These are phyloP conservation scores for Saccharomycopsis fodiens DNA, from an alignment of 805 yeast genomes.

Conservation along the genomic window DNA sequence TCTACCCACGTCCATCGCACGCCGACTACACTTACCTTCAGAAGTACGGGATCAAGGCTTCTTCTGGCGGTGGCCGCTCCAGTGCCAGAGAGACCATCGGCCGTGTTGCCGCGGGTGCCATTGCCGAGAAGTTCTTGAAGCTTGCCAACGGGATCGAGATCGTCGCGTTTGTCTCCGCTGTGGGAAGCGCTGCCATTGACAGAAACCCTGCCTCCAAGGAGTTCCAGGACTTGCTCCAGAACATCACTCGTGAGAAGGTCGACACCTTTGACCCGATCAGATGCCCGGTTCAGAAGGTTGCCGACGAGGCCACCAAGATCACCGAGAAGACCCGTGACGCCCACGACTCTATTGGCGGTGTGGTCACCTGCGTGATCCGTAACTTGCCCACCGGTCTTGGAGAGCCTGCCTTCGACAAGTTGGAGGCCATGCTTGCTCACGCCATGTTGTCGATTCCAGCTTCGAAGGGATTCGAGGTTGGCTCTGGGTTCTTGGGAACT, in stretches of 20 bases:
- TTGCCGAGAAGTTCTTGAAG: slow-evolving; percentile 84
- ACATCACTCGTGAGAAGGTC: slow-evolving; percentile 80
- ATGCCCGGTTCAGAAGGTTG: slow-evolving; percentile 74
- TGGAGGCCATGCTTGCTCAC: slow-evolving; percentile 92
- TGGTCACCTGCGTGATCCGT: slow-evolving; percentile 94
- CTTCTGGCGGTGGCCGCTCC: slow-evolving; percentile 96
- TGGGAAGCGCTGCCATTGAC: slow-evolving; percentile 73
- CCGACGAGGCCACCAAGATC: slow-evolving; percentile 74
- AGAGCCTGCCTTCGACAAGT: slow-evolving; percentile 94
- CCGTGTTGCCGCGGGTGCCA: slow-evolving; percentile 97
- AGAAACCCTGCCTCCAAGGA: slow-evolving; percentile 58
- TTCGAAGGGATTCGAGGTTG: slow-evolving; percentile 95
- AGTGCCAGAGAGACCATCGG: slow-evolving; percentile 98
- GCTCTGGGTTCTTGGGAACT: slow-evolving; percentile 92
- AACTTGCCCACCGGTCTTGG: slow-evolving; percentile 95
- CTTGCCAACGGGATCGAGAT: slow-evolving; percentile 77
- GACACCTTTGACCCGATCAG: slow-evolving; percentile 87
- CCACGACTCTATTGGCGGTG: slow-evolving; percentile 94
- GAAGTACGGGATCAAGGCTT: slow-evolving; percentile 89
- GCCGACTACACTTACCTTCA: slow-evolving; percentile 91
- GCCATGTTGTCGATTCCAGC: slow-evolving; percentile 98
- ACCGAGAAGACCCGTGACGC: slow-evolving; percentile 82
- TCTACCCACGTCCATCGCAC: slow-evolving; percentile 95
- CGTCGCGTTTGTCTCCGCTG: slow-evolving; percentile 93
- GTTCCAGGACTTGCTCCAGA: slow-evolving; percentile 60